Evolutionary conservation across 805 yeast genomes (phyloP), one percentile per base, ranked within the genome.

Genomic region (Starmerella bombi): DNA sequence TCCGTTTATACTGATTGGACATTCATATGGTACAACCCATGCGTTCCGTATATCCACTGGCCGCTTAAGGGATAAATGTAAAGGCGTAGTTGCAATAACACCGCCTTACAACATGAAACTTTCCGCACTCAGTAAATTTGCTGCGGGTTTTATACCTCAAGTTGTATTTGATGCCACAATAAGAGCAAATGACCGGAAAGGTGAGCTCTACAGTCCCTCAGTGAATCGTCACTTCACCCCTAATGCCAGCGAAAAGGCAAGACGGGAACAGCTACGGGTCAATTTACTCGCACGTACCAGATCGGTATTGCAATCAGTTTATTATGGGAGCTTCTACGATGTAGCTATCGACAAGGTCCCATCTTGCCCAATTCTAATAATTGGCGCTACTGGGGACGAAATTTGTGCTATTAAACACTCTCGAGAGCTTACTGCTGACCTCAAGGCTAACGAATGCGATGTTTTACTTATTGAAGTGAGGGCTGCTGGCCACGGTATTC

Each of bases 21-120:
- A 79, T 59, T 78, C 86, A 2, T 75, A 77, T 75, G 93, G 88
- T 4, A 67, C 81, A 8, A 72, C 71, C 44, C 57, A 72, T 20
- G 68, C 64, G 3, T 52, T 56, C 25, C 52, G 50, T 31, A 36
- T 50, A 22, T 50, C 50, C 10, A 32, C 41, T 16, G 38, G 21
- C 14, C 25, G 14, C 9, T 47, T 53, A 9, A 16, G 20, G 10
- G 38, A 32, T 21, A 45, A 55, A 15, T 57, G 62, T 41, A 34
- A 37, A 16, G 67, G 61, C 0, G 45, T 62, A 6, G 49, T 61
- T 3, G 55, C 59, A 8, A 46, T 63, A 3, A 50, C 61, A 6
- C 67, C 68, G 8, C 63, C 65, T 1, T 52, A 50, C 7, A 44
- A 50, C 7, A 33, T 49, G 25, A 46, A 45, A 12, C 5, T 37